Evolutionary conservation across 352 stramenopile species (phyloP).

Genomic region (Phytophthora pseudosyringae): DNA sequence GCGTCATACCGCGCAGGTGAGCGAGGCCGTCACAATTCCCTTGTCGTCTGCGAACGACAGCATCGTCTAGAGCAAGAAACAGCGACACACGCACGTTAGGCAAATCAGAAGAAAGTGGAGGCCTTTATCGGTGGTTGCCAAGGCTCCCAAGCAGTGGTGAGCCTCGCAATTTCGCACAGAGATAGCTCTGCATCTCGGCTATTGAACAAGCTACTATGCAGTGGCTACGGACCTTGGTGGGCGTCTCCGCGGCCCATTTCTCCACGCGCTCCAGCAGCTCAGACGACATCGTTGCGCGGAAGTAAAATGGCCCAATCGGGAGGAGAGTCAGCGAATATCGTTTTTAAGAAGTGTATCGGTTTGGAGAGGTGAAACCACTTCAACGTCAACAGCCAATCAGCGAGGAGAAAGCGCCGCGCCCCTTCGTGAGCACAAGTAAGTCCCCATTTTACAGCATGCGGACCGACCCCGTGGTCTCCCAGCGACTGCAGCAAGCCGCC

Average conservation of each 20-base stretch:
- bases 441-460: conserved; percentile 10
- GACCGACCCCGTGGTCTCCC: conserved; percentile 31
- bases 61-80: conserved; percentile 55
- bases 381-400: conserved; percentile 31
- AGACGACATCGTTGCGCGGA: conserved; percentile 53
- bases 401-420: conserved; percentile 4
- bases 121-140: conserved; percentile 8
- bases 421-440: conserved; percentile 14
- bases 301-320: conserved; percentile 20
- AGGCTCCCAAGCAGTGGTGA: background rate
- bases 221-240: conserved; percentile 46
- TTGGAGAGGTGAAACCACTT: conserved; percentile 16
- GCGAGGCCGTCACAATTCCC: conserved; percentile 50
- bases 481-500: conserved; percentile 50
- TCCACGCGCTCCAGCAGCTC: conserved; percentile 77
- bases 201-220: conserved; percentile 4
- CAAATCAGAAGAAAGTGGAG: background rate
- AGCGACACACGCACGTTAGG: conserved; percentile 11
- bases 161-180: conserved; percentile 3
- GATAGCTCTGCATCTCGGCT: background rate
- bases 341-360: conserved; percentile 17
- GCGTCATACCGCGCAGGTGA: conserved; percentile 62
- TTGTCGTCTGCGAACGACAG: conserved; percentile 84
- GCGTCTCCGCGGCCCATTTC: conserved; percentile 79
- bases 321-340: conserved; percentile 24